phyloP scores from a whole-genome alignment of 306 rosid species.

The barrel medic (Medicago truncatula) region DNA sequence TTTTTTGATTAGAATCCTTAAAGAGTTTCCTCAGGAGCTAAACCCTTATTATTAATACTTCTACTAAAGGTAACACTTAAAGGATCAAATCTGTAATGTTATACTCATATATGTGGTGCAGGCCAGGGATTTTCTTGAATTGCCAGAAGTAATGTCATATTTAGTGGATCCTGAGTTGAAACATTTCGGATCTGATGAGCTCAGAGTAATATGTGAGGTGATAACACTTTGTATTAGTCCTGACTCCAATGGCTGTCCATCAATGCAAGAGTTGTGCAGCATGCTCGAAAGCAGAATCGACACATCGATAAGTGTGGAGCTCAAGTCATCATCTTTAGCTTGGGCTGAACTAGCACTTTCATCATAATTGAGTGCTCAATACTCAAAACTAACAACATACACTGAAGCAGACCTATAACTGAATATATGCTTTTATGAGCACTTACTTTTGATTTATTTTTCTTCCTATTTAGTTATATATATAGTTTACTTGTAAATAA shows the following conservation, averaged over 20 bases:
- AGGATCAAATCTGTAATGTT: constrained; percentile 16
- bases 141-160: constrained; percentile 80
- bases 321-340: constrained; percentile 70
- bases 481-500: constrained; percentile 64
- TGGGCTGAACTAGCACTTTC: constrained; percentile 98
- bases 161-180: constrained; percentile 93
- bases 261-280: constrained; percentile 69
- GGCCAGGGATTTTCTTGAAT: constrained; percentile 86
- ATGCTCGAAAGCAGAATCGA: constrained; percentile 80
- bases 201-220: constrained; percentile 80
- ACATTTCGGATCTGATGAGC: constrained; percentile 81
- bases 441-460: background rate
- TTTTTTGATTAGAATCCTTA: too few species aligned
- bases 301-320: constrained; percentile 71
- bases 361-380: constrained; percentile 57
- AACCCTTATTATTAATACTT: too few species aligned
- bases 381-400: constrained; percentile 59
- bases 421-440: constrained; percentile 44
- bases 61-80: too few species aligned
- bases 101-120: constrained; percentile 45
- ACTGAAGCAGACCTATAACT: constrained; percentile 61
- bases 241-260: constrained; percentile 60
- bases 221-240: constrained; percentile 71
- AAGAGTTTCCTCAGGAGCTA: too few species aligned
- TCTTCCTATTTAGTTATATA: constrained; percentile 6